These are phyloP conservation scores for Odontarrhena argentea DNA, from an alignment of 345 rosid genomes.

Conservation along the genomic window DNA sequence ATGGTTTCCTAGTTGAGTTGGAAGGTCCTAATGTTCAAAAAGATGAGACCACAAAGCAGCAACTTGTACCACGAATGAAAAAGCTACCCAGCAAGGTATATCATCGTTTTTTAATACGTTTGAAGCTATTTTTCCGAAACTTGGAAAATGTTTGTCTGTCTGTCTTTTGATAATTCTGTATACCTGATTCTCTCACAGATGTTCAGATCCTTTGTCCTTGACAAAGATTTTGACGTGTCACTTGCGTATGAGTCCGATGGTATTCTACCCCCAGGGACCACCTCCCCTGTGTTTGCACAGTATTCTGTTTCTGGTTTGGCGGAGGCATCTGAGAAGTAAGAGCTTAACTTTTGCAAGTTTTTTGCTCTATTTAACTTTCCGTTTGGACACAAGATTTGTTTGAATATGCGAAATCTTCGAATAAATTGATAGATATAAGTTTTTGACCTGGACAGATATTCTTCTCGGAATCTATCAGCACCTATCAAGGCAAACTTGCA, in stretches of 20 bases:
- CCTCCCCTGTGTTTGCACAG: constrained; percentile 71
- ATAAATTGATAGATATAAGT: constrained; percentile 1
- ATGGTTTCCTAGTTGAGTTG: constrained; percentile 72
- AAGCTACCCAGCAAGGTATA: constrained; percentile 94
- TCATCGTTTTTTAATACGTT: constrained; percentile 9
- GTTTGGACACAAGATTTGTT: not conserved
- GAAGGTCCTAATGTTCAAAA: constrained; percentile 72
- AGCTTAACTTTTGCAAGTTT: constrained; percentile 10
- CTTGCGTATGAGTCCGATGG: constrained; percentile 80
- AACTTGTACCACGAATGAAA: constrained; percentile 89
- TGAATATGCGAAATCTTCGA: not conserved
- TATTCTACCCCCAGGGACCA: constrained; percentile 74
- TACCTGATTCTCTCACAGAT: constrained; percentile 56
- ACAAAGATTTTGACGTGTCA: constrained; percentile 88
- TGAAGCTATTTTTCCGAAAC: constrained; percentile 8
- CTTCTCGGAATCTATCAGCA: constrained; percentile 86
- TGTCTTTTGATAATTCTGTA: constrained; percentile 31
- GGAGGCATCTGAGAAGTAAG: constrained; percentile 86
- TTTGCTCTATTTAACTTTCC: constrained; percentile 23
- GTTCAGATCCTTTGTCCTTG: constrained; percentile 76
- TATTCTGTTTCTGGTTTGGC: constrained; percentile 83
- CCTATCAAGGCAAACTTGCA: constrained; percentile 93
- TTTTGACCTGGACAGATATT: constrained; percentile 56
- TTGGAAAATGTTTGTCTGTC: not conserved
- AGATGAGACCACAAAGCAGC: constrained; percentile 73